Evolutionary conservation across 208 protist species (phyloP), one percentile per base, ranked within the genome.

Genomic region (Trypanosoma mega): DNA sequence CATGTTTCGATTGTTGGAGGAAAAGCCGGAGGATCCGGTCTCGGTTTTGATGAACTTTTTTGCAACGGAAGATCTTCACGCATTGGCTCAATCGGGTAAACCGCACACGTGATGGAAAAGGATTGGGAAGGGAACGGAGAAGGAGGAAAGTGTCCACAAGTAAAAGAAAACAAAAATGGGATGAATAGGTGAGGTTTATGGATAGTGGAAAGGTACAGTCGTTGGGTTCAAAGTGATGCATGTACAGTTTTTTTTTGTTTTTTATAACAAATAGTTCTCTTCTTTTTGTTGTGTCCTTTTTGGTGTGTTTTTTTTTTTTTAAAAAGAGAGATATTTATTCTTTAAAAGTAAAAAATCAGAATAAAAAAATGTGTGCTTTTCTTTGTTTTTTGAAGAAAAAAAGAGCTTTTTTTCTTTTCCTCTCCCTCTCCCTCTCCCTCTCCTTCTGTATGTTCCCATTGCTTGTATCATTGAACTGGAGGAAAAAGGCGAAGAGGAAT

Each of bases 11-110:
- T 63, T 96, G 23, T 37, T 92, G 23, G 74, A 77, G 54, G 55
- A 54, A 12, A 73, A 84, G 51, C 84, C 85, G 18, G 67, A 82
- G 8, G 77, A 93, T 59, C 71, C 87, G 26, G 76, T 93, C 8
- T 68, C 30, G 1, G 80, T 76, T 21, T 64, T 93, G 12, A 68
- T 66, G 1, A 61, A 76, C 9, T 92, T 83, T 46, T 76, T 85
- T 45, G 68, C 69, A 24, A 24, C 48, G 5, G 43, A 51, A 29
- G 66, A 71, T 34, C 49, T 80, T 9, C 24, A 60, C 7, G 63
- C 52, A 2, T 53, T 34, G 60, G 37, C 68, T 33, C 7, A 36
- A n/a, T 24, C n/a, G 26, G 20, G 58, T n/a, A 44, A 70, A 14
- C 33, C 9, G 27, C 27, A 30, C 58, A 60, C 12, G 58, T n/a